phyloP scores from a whole-genome alignment of 2,329 filamentous ascomycete genomes.

The Paecilomyces sp. region DNA sequence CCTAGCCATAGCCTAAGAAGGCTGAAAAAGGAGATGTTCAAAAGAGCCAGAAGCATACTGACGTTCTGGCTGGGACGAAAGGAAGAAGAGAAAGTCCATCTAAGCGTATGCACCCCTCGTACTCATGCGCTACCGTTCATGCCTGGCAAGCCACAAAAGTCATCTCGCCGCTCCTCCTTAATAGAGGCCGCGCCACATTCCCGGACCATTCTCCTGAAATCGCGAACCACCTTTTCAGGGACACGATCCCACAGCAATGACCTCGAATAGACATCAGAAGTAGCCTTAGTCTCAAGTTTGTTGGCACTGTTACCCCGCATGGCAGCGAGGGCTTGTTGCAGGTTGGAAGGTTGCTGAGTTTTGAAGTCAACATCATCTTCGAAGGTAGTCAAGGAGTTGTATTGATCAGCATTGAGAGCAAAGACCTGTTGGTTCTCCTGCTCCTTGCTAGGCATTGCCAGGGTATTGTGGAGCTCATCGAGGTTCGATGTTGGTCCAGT shows the following conservation, averaged over 20 bases:
- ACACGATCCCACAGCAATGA: slow-evolving; percentile 93
- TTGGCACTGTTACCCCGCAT: slow-evolving; percentile 66
- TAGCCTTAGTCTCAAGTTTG: slow-evolving; percentile 42
- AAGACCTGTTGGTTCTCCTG: slow-evolving; percentile 87
- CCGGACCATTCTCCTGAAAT: slow-evolving; percentile 86
- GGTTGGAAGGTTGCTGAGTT: slow-evolving; percentile 32
- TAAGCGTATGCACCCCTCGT: background rate
- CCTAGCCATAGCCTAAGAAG: slow-evolving; percentile 3
- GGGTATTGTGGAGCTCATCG: slow-evolving; percentile 58
- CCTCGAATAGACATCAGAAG: slow-evolving; percentile 84
- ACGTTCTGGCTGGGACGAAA: background rate
- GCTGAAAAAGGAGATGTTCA: background rate
- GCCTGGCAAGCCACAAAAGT: slow-evolving; percentile 4
- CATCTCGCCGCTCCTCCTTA: slow-evolving; percentile 21
- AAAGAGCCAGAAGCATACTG: background rate
- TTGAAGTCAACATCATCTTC: slow-evolving; percentile 41
- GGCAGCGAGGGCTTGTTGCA: slow-evolving; percentile 62
- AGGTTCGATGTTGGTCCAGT: slow-evolving; percentile 37
- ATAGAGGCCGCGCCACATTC: slow-evolving; percentile 49
- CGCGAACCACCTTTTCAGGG: slow-evolving; percentile 80
- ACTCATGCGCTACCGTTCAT: background rate
- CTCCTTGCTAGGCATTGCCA: slow-evolving; percentile 70
- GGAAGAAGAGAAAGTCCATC: background rate
- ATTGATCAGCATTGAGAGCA: slow-evolving; percentile 76
- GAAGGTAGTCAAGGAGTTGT: slow-evolving; percentile 73